Evolutionary conservation across 768 basidiomycete species (phyloP).

Genomic region (Podaxis sp.): DNA sequence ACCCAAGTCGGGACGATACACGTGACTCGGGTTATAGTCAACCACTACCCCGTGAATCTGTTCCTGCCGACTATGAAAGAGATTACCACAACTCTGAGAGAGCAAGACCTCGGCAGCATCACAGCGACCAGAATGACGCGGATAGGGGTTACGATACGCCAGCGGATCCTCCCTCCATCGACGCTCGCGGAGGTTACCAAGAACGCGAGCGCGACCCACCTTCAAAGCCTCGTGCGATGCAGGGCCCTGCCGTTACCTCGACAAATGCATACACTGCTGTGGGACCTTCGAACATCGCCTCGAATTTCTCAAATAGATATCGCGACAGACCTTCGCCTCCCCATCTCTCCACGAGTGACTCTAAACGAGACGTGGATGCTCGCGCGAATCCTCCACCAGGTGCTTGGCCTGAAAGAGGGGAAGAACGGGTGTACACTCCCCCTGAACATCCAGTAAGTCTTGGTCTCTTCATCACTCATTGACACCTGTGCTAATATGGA

Average conservation of each 20-base stretch:
- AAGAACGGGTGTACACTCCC: background rate
- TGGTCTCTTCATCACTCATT: background rate
- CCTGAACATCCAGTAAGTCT: constrained; percentile 4
- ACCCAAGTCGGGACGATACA: background rate
- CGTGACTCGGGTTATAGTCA: constrained; percentile 1
- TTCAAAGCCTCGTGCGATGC: constrained; percentile 13
- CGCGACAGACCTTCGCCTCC: constrained; percentile 13
- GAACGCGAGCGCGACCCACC: constrained; percentile 13
- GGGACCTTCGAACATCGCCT: background rate
- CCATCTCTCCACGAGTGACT: background rate
- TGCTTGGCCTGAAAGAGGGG: background rate
- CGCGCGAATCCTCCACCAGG: background rate
- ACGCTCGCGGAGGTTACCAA: constrained; percentile 5
- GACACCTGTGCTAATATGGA: background rate
- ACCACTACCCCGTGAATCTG: background rate
- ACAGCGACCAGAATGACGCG: background rate
- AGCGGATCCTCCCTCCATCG: background rate
- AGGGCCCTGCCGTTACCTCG: background rate
- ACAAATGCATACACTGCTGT: background rate
- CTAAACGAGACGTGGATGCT: background rate
- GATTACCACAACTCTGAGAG: background rate
- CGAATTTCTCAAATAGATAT: background rate
- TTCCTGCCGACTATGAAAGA: background rate
- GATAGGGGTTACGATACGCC: background rate
- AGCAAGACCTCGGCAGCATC: background rate